These are phyloP conservation scores for Blepharisma undulans DNA, from an alignment of 169 alveolate species.

Conservation along the genomic window DNA sequence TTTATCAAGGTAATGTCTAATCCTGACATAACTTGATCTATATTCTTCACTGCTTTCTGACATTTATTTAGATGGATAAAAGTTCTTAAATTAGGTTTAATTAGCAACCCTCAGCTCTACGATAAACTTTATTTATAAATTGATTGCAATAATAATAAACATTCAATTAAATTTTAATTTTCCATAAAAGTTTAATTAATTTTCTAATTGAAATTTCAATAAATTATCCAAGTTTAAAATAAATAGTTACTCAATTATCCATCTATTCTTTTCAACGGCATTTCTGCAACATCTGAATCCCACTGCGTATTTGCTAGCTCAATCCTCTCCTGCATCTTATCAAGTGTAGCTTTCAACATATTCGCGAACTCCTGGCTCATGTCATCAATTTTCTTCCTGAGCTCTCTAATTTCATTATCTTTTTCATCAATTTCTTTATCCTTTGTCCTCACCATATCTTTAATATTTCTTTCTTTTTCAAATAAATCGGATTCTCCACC, in stretches of 20 bases:
- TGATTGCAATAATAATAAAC: no score
- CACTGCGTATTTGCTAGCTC: slow-evolving; percentile 38
- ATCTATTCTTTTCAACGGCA: background rate
- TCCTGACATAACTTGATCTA: background rate
- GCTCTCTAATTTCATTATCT: slow-evolving; percentile 29
- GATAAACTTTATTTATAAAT: background rate
- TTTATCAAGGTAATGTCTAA: background rate
- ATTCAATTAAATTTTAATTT: no score
- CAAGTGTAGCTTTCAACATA: slow-evolving; percentile 24
- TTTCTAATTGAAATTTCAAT: no score
- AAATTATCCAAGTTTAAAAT: background rate
- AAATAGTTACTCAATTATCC: background rate
- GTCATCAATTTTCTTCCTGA: slow-evolving; percentile 14
- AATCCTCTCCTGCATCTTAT: slow-evolving; percentile 37
- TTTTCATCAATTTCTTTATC: slow-evolving; percentile 5
- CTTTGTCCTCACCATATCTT: background rate
- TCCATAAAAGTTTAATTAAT: background rate
- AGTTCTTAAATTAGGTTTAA: background rate
- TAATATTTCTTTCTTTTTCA: slow-evolving; percentile 8
- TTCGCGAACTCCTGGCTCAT: slow-evolving; percentile 29
- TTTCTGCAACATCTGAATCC: slow-evolving; percentile 21
- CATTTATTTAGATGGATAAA: background rate
- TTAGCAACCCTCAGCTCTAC: background rate
- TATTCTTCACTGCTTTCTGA: slow-evolving; percentile 21
- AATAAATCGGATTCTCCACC: background rate